These are phyloP conservation scores for Sequoia sempervirens DNA, from an alignment of 75 land plant species.

Conservation along the genomic window DNA sequence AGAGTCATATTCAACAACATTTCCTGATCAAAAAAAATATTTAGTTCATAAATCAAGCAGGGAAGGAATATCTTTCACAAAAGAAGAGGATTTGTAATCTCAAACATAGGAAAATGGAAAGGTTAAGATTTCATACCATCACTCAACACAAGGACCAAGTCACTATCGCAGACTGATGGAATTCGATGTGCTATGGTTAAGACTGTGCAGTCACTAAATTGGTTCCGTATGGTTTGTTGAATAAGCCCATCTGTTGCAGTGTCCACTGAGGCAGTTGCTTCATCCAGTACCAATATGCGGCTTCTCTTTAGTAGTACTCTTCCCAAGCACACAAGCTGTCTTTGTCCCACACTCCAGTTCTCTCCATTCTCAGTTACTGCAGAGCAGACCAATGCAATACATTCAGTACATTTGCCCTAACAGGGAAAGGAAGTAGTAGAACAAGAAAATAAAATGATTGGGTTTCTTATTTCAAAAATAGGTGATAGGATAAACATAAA, in stretches of 20 bases:
- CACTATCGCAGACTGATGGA: slow-evolving; percentile 45
- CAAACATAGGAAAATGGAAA: background rate
- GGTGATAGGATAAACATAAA: no score
- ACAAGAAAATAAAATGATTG: no score
- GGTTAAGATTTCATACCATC: slow-evolving; percentile 15
- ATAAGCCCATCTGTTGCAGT: slow-evolving; percentile 23
- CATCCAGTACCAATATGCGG: slow-evolving; percentile 59
- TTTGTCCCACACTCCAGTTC: no score
- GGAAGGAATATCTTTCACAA: no score
- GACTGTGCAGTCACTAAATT: slow-evolving; percentile 43
- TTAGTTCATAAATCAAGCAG: background rate
- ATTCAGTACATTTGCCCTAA: no score
- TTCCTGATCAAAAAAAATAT: slow-evolving; percentile 25
- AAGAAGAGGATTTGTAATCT: slow-evolving; percentile 5
- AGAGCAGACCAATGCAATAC: no score
- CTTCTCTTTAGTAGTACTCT: slow-evolving; percentile 58
- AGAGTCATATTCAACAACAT: slow-evolving; percentile 48
- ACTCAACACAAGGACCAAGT: slow-evolving; percentile 6
- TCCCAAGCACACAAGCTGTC: no score
- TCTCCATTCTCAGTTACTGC: no score
- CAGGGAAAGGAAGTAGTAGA: no score
- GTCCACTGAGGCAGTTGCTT: slow-evolving; percentile 72
- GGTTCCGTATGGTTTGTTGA: slow-evolving; percentile 25
- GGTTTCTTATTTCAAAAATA: no score
- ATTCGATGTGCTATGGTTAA: slow-evolving; percentile 60